Evolutionary conservation across 2,329 filamentous ascomycete species (phyloP), one percentile per base, ranked within the genome.

Genomic region (Microsporum audouinii): DNA sequence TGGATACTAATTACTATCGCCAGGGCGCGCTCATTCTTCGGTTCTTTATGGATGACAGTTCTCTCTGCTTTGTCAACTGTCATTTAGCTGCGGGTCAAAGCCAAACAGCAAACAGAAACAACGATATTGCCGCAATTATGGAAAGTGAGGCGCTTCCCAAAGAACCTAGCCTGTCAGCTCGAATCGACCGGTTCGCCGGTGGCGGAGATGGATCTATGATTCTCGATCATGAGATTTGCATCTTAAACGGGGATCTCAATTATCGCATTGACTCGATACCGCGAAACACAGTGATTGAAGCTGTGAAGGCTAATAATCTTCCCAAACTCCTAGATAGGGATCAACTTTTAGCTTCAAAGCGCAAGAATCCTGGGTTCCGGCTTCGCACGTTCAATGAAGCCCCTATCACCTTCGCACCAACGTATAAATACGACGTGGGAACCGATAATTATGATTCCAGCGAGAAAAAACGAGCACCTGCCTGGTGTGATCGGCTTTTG

Each of bases 191-290:
- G 65, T 99, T 87, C 70, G 83, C 91, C 5, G 89, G 90, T 31
- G 94, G 94, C n/a, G 94, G 94, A 51, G 94, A 99, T 71, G 94
- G 94, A 5, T 87, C 85, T 45, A 91, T 96, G 87, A 89, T 99
- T 62, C 80, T 97, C 62, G 94, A 99, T 70, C 94, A 99, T 70
- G 94, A 99, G 75, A 87, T 99, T n/a, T 96, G 92, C 72, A 85
- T 99, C 56, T 77, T 97, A 47, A 97, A 97, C 68, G 94, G 94
- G 33, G 94, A 99, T 72, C 81, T 99, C 57, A 99, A 99, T 75
- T 99, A 99, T 73, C 91, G 94, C 64, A 97, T 99, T 69, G 94
- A 99, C 72, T 91, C 91, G 29, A 96, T 97, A 84, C 90, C 90
- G 17, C 88, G 94, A 57, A 90, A 97, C 69, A 91, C 89, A 0